Evolutionary conservation across 208 protist species (phyloP).

Genomic region (Strigomonas galati): DNA sequence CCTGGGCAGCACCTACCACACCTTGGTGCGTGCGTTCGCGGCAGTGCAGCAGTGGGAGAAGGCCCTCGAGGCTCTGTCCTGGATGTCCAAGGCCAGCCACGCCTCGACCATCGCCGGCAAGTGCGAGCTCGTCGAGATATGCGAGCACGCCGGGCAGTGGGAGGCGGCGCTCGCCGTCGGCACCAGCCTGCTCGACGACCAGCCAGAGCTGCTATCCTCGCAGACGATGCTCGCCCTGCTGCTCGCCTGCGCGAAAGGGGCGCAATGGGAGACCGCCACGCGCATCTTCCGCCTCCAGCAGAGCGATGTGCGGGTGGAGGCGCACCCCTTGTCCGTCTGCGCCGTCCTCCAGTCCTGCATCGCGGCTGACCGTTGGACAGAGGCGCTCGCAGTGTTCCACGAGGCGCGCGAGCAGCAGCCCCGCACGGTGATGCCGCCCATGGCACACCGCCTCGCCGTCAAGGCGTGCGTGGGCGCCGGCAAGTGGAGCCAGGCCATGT

Average conservation of each 20-base stretch:
- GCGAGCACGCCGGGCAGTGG: constrained; percentile 82
- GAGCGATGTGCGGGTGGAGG: constrained; percentile 40
- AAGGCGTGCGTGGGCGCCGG: constrained; percentile 54
- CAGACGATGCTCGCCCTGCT: constrained; percentile 61
- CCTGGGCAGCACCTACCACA: constrained; percentile 59
- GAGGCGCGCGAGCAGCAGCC: constrained; percentile 50
- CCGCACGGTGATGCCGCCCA: constrained; percentile 60
- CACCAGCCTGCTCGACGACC: constrained; percentile 39
- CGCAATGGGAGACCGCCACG: constrained; percentile 51
- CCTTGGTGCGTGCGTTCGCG: constrained; percentile 65
- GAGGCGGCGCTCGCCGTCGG: constrained; percentile 65
- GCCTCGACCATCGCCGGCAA: constrained; percentile 66
- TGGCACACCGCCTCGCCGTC: constrained; percentile 66
- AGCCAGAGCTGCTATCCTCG: constrained; percentile 39
- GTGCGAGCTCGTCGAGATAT: constrained; percentile 71
- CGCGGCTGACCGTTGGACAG: constrained; percentile 43
- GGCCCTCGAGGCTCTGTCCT: constrained; percentile 77
- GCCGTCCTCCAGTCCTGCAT: constrained; percentile 68
- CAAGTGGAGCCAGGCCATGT: constrained; percentile 45
- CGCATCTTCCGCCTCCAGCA: constrained; percentile 43
- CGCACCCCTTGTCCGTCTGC: constrained; percentile 71
- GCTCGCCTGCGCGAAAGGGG: constrained; percentile 61
- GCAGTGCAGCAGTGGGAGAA: constrained; percentile 77
- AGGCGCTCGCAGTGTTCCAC: constrained; percentile 37
- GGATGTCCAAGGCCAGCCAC: constrained; percentile 77